These are phyloP conservation scores for Coriaria nepalensis DNA, from an alignment of 306 rosid genomes.

Conservation along the genomic window DNA sequence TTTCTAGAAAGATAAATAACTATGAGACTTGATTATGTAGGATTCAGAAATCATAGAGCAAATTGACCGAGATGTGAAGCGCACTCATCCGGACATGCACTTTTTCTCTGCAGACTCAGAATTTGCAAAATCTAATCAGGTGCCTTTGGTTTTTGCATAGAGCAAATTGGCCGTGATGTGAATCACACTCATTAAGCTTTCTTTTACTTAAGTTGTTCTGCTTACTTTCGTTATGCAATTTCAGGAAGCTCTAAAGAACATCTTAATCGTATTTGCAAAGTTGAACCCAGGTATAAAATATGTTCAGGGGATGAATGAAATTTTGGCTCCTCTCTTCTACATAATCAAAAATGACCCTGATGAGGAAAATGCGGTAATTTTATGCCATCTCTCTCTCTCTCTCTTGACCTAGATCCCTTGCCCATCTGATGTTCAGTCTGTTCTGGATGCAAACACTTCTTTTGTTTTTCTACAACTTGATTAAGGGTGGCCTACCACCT, in stretches of 20 bases:
- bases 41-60: slow-evolving; percentile 94
- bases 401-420: neutral
- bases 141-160: slow-evolving; percentile 18
- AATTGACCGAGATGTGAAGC: slow-evolving; percentile 94
- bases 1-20: slow-evolving; percentile 12
- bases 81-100: slow-evolving; percentile 97
- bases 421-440: neutral
- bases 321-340: slow-evolving; percentile 86
- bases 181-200: too few species aligned
- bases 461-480: too few species aligned
- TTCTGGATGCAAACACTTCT: neutral
- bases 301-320: slow-evolving; percentile 99
- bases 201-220: neutral
- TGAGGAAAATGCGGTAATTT: slow-evolving; percentile 62
- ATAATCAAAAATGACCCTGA: slow-evolving; percentile 85
- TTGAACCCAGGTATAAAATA: slow-evolving; percentile 95
- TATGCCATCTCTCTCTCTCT: neutral
- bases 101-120: slow-evolving; percentile 84
- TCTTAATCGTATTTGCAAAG: slow-evolving; percentile 80
- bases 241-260: slow-evolving; percentile 81
- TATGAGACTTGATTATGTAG: slow-evolving; percentile 32
- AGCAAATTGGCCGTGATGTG: neutral
- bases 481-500: too few species aligned
- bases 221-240: slow-evolving; percentile 13
- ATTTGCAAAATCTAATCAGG: slow-evolving; percentile 88